Evolutionary conservation across 2,329 filamentous ascomycete species (phyloP).

Genomic region (Aspergillus hiratsukae): DNA sequence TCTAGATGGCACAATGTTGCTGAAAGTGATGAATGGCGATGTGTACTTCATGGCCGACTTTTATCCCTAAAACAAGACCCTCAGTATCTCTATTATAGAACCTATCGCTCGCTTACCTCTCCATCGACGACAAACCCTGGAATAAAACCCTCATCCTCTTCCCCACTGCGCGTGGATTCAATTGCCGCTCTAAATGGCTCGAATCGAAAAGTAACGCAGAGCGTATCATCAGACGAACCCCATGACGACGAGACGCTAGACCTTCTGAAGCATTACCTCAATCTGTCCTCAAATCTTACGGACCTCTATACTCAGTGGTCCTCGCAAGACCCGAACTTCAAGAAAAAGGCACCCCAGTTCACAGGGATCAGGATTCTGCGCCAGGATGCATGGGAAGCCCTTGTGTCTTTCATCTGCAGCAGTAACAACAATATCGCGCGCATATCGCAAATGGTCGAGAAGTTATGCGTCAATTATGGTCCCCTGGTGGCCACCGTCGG

Average conservation of each 20-base stretch:
- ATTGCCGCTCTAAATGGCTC: conserved; percentile 5
- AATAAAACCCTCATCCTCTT: conserved; percentile 14
- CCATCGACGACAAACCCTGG: conserved; percentile 18
- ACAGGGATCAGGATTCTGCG: conserved; percentile 86
- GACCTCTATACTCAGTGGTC: conserved; percentile 86
- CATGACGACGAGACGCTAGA: conserved; percentile 66
- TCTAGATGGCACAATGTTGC: conserved; percentile 74
- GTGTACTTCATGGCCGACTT: conserved; percentile 79
- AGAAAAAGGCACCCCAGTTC: conserved; percentile 78
- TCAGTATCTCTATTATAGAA: conserved; percentile 72
- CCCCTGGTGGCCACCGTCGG: conserved; percentile 67
- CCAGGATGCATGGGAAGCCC: conserved; percentile 93
- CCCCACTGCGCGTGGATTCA: not conserved
- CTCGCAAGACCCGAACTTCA: conserved; percentile 77
- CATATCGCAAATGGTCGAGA: conserved; percentile 95
- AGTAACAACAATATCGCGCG: conserved; percentile 97
- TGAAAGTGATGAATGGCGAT: conserved; percentile 78
- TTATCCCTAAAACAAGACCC: conserved; percentile 80
- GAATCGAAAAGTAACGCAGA: conserved; percentile 16
- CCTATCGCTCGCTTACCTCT: conserved; percentile 49
- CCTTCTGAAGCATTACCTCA: conserved; percentile 80
- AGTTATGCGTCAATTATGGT: conserved; percentile 83
- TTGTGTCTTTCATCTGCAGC: conserved; percentile 94
- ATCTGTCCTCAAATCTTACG: conserved; percentile 70
- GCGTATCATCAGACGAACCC: conserved; percentile 12